Conservation (phyloP, 2,329 filamentous ascomycete genomes). For the Fusarium dimerum region DNA sequence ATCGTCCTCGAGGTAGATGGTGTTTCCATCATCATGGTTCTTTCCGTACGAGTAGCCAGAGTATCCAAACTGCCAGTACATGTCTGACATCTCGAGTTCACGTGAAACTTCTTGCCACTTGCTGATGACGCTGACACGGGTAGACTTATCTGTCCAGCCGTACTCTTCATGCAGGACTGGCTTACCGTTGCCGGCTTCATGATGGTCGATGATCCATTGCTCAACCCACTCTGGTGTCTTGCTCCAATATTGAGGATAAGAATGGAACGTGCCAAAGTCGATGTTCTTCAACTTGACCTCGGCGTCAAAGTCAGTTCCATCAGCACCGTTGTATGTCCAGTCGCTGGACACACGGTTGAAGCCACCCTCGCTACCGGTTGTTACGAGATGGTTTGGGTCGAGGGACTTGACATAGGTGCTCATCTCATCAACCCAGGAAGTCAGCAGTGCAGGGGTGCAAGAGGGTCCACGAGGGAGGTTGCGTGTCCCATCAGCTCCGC, state of each 20-base stretch:
- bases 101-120: constrained; percentile 52
- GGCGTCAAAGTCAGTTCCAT: constrained; percentile 56
- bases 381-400: constrained; percentile 54
- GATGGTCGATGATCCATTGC: constrained; percentile 58
- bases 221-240: constrained; percentile 54
- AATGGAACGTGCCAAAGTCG: constrained; percentile 57
- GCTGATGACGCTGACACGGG: constrained; percentile 45
- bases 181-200: constrained; percentile 46
- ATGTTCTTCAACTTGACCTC: constrained; percentile 47
- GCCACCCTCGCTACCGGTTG: constrained; percentile 60
- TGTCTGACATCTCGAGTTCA: constrained; percentile 49
- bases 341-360: constrained; percentile 48
- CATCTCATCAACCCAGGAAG: constrained; percentile 54
- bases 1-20: constrained; percentile 53
- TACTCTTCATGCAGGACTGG: constrained; percentile 47
- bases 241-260: constrained; percentile 57
- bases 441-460: constrained; percentile 45
- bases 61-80: constrained; percentile 60
- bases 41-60: constrained; percentile 52
- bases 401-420: constrained; percentile 54
- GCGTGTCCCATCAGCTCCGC: constrained; percentile 46
- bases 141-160: constrained; percentile 43
- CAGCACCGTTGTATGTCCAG: constrained; percentile 47
- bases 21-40: constrained; percentile 59
- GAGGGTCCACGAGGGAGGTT: constrained; percentile 44